Base-by-base conservation (phyloP, 179 eudicot genomes). In the Beta macrorhiza region DNA sequence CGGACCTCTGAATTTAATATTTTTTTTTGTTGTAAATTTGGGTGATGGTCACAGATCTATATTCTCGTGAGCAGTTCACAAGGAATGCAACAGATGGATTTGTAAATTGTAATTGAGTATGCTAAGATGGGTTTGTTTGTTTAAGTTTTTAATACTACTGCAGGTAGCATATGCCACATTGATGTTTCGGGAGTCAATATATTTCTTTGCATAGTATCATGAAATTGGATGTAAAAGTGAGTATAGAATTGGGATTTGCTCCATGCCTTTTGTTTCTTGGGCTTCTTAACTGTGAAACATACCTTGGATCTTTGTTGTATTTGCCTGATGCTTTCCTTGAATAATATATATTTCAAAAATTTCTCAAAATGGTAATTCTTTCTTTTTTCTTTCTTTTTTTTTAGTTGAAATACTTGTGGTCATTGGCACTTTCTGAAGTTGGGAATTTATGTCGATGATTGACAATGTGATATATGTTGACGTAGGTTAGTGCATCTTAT, bases 401-500 rank as follows among this genome's bases (percentile, higher is more conserved):
- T 25, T 25, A 25, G 25, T 25, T 25, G 25, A 25, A 25, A 25
- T 25, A 25, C 25, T 25, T 25, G 25, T 25, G 25, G 0, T 67
- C 11, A 7, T 25, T n/a, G 9, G 49, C 65, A 19, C 12, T 65
- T 53, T 45, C 19, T 70, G 22, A 75, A 72, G 25, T 25, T 25
- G 25, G 25, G 25, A 25, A 25, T 56, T 74, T 71, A 72, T 71
- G 77, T 78, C 73, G 67, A 56, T 69, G 17, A 75, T 67, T 78
- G 84, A 74, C 84, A 78, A 74, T 82, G 81, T 89, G 89, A 82
- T 84, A 90, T 82, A 82, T 88, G 87, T 90, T 92, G 93, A 90
- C 90, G 86, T 92, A 96, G 99, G 98, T 97, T 89, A 94, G 99
- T 94, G 97, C 97, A 86, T 92, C 93, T 86, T 96, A 94, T 94